Base-by-base conservation (phyloP, 306 rosid species). In the Bauhinia variegata region DNA sequence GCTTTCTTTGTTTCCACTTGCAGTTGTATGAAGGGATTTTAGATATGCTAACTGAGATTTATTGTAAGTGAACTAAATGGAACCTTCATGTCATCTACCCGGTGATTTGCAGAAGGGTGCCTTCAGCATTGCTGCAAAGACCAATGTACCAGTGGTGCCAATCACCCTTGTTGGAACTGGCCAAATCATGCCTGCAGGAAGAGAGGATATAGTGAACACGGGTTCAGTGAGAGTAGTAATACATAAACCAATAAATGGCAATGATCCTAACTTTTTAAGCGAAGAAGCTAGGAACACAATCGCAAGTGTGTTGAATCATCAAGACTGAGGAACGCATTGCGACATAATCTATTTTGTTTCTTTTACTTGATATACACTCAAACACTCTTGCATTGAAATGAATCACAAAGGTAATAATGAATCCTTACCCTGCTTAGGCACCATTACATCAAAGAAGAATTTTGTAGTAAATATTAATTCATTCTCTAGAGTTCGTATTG, bases 101-200 rank as follows among this genome's bases (percentile, higher is more conserved):
- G 68, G 64, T 74, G 63, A 82, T 60, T 48, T 69, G 73, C 85
- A 92, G 98, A 93, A 88, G 78, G 99, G 99, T 60, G 99, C 99
- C 63, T 93, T 93, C 82, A 93, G 95, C 79, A 68, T 93, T 80
- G 97, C 99, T 17, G 88, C 72, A 10, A 90, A 90, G 74, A 81
- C 85, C 16, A 83, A 79, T 48, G 92, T 79, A 54, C 97, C 95
- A 7, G 87, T 90, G 28, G 95, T 93, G 47, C 99, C 99, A 13
- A 90, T 93, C 32, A 88, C 97, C 54, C 86, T 93, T 34, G 65
- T 84, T 63, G 99, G 99, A 80, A 88, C 99, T 4, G 97, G 99
- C 58, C 69, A 78, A 62, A 86, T 93, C 71, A 93, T 93, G 99
- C 99, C 97, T 74, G 65, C 88, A 1, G 99, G 99, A 72, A 81